These are phyloP conservation scores for Metschnikowia reukaufii DNA, from an alignment of 805 yeast species.

Conservation along the genomic window DNA sequence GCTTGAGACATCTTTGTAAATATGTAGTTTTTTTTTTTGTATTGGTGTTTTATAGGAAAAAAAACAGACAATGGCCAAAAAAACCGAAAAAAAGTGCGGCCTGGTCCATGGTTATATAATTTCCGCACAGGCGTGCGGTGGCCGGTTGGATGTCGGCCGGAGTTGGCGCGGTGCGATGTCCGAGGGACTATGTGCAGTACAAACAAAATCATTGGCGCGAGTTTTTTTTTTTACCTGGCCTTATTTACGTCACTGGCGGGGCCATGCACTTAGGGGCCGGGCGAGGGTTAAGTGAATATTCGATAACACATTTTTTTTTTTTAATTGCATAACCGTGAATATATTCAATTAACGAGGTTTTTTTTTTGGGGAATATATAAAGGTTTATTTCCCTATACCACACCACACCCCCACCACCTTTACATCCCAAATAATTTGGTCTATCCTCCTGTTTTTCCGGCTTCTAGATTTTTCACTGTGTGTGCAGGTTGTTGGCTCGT, in stretches of 20 bases:
- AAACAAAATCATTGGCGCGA: too few relatives aligned
- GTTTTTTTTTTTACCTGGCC: background rate
- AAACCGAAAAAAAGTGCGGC: background rate
- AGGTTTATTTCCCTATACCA: too few relatives aligned
- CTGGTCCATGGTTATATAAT: constrained; percentile 14
- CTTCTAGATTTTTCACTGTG: background rate
- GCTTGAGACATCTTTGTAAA: constrained; percentile 37
- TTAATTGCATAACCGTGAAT: too few relatives aligned
- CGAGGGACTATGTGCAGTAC: constrained; percentile 13
- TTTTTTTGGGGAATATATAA: too few relatives aligned
- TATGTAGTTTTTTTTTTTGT: background rate
- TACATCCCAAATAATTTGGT: too few relatives aligned
- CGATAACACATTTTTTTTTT: too few relatives aligned
- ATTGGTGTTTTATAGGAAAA: background rate
- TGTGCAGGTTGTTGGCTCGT: background rate
- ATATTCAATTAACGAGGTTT: too few relatives aligned
- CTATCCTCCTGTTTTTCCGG: too few relatives aligned
- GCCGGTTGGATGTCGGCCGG: constrained; percentile 34
- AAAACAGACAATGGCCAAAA: background rate
- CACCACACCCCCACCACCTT: too few relatives aligned
- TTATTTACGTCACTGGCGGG: background rate
- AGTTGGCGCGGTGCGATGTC: constrained; percentile 17
- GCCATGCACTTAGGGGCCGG: background rate
- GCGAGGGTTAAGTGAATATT: background rate
- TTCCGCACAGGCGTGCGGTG: constrained; percentile 6